Conservation (phyloP, 768 basidiomycete genomes). For the Lactarius tabidus region DNA sequence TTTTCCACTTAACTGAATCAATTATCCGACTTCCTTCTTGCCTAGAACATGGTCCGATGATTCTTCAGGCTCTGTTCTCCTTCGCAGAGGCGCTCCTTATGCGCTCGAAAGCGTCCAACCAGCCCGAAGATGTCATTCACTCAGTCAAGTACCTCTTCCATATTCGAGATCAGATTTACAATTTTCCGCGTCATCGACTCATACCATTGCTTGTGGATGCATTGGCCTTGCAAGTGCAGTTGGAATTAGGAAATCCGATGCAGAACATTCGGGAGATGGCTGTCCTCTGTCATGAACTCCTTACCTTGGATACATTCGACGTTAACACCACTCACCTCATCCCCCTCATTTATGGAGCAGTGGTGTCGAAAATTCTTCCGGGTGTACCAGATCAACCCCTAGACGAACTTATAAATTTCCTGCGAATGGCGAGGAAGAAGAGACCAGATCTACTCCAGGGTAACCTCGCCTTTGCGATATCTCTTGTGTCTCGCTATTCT, state of each 20-base stretch:
- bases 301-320: neutral
- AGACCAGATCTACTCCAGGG: neutral
- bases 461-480: no score
- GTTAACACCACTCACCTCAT: neutral
- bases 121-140: neutral
- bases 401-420: neutral
- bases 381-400: neutral
- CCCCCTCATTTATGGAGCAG: neutral
- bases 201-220: neutral
- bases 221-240: neutral
- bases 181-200: neutral
- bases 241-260: neutral
- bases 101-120: neutral
- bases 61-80: neutral
- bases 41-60: neutral
- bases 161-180: neutral
- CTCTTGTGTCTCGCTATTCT: neutral
- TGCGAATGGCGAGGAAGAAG: neutral
- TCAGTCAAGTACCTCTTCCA: neutral
- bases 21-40: neutral
- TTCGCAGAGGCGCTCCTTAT: neutral
- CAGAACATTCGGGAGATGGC: neutral
- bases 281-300: neutral
- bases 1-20: neutral
- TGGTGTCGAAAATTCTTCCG: no score